Conservation (phyloP, 2,329 filamentous ascomycete species). For the Nigrospora sphaerica region DNA sequence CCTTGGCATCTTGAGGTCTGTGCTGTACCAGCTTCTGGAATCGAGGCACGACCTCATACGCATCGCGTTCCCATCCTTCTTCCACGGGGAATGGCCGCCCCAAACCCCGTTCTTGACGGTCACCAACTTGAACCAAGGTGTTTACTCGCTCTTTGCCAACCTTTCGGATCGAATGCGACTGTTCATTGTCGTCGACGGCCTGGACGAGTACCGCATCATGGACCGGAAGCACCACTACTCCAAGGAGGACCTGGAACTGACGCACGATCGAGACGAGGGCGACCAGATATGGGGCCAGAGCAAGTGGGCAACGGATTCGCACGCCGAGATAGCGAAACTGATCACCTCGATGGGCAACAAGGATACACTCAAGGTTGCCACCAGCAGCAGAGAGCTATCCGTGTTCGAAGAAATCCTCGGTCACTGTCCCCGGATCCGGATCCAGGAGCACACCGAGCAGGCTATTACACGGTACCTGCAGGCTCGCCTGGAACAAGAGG, state of each 20-base stretch:
- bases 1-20: constrained; percentile 2
- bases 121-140: constrained; percentile 18
- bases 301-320: constrained; percentile 21
- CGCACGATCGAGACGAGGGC: constrained; percentile 17
- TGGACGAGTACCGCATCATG: constrained; percentile 25
- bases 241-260: constrained; percentile 16
- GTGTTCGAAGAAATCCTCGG: constrained; percentile 1
- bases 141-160: constrained; percentile 21
- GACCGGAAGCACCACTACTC: constrained; percentile 23
- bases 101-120: constrained; percentile 17
- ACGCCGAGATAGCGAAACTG: constrained; percentile 17
- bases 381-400: constrained; percentile 4
- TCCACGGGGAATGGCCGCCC: constrained; percentile 20
- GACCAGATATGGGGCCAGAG: constrained; percentile 22
- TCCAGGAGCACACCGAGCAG: constrained; percentile 3
- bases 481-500: constrained; percentile 2
- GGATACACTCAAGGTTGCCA: constrained; percentile 9
- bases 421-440: neutral
- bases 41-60: constrained; percentile 4
- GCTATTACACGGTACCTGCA: constrained; percentile 3
- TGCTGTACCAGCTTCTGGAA: constrained; percentile 4
- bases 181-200: constrained; percentile 19
- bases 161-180: constrained; percentile 18
- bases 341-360: constrained; percentile 19
- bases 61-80: constrained; percentile 11